Base-by-base conservation (phyloP, 352 stramenopile genomes). In the Globisporangium middletonii region DNA sequence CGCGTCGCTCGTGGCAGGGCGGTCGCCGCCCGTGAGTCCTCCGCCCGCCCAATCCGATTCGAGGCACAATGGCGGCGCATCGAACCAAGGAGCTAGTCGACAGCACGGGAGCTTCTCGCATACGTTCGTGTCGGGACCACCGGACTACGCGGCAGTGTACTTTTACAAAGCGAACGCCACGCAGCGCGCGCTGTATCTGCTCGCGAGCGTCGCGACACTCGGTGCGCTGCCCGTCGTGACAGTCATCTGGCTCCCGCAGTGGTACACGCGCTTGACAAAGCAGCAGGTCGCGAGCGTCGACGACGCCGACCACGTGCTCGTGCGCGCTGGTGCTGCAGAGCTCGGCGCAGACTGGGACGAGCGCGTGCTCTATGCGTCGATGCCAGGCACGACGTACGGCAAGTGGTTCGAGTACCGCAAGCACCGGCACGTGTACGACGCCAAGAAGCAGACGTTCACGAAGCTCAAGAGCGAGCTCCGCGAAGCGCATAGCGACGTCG, bases 341-440 rank as follows among this genome's bases (percentile, higher is more conserved):
- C 12, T 56, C 45, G 50, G 57, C 8, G 49, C 45, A 6, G 53
- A 57, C 26, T 89, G 73, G 67, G 65, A 81, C 35, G 71, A 81
- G 59, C 88, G 74, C 52, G 48, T 37, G 12, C 59, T 89, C 18
- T 33, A 23, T 4, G 4, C 43, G 27, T 57, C 60, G 23, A 16
- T 50, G 68, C 2, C 45, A 63, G 38, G 35, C 33, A 57, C 18
- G 54, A 28, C 27, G 5, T 13, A 12, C 12, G 27, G 19, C 15
- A 49, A 55, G 5, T 86, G 79, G 75, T 92, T 92, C 23, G 76
- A 89, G 50, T 90, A 79, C 63, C 66, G 75, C 58, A 87, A 88
- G 48, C 77, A 72, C 56, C 79, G 82, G 27, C 77, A 92, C 53
- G 74, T 88, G 50, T 82, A 69, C n/a, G 71, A 87, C 53, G 50